Base-by-base conservation (phyloP, 306 rosid species). In the Cucurbita pepo region DNA sequence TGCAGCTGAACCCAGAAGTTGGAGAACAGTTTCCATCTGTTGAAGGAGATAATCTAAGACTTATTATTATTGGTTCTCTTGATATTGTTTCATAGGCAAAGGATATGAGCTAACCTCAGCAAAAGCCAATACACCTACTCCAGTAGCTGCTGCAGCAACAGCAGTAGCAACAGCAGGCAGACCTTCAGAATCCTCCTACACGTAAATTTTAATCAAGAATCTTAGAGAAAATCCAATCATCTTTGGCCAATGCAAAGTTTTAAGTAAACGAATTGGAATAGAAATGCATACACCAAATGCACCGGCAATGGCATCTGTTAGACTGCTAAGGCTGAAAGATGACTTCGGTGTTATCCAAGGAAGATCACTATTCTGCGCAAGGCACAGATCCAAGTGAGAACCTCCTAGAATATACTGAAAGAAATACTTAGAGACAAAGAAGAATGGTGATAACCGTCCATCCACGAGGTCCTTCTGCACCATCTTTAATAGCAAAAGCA, bases 381-480 rank as follows among this genome's bases (percentile, higher is more conserved):
- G 40, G 7, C 43, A 73, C 8, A 73, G 45, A 69, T 69, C 43
- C 43, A 73, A 62, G 76, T 53, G 55, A 77, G 63, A 57, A 34
- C 34, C 41, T 45, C 71, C 75, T 74, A 82, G 69, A 60, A 51
- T 19, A 60, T 66, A 21, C 40, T 13, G 45, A 53, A 75, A 73
- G 4, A 50, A 48, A 34, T 55, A 25, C 10, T 37, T 72, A 55
- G 3, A 22, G 58, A 22, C 30, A 37, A 40, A 44, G 78, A 69
- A 63, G 22, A 76, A 37, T 69, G 79, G 81, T 78, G 73, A 22
- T 78, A 74, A 95, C 99, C 95, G 45, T 72, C 99, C 99, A 95
- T 85, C 99, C 99, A 37, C 95, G 86, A 7, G 95, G 92, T 78
- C 99, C 99, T 86, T 89, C 99, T 2, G 86, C 97, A 10, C 99